Base-by-base conservation (phyloP, 208 protist species). In the Leishmania guyanensis region DNA sequence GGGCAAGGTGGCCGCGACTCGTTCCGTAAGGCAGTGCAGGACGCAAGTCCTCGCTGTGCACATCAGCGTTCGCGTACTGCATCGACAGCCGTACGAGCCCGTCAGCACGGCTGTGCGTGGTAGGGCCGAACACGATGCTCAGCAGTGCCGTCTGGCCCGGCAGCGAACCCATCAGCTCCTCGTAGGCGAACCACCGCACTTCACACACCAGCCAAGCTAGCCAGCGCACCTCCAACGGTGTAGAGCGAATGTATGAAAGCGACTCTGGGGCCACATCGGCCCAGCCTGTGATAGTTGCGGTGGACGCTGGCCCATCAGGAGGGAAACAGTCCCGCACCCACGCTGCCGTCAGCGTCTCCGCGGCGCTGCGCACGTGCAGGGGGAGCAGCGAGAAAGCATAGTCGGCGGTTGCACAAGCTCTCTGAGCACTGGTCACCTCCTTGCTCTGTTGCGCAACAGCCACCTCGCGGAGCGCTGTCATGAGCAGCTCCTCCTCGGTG, bases 291-390 rank as follows among this genome's bases (percentile, higher is more conserved):
- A 85, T 85, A 46, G 56, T 64, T 12, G 51, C 22, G 10, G 56
- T 62, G 39, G 54, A 68, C 56, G 72, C 60, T 33, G 58, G 65
- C 12, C 51, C 51, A 29, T 48, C 76, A 43, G 56, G 58, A 50
- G 46, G 9, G 71, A 85, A 78, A 70, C 81, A 85, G 62, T 85
- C 81, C 9, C 81, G 68, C 70, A 85, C 62, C 81, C 81, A 85
- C 53, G 81, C 81, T 0, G 50, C 20, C 8, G 51, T 50, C 39
- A 85, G 64, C 48, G n/a, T 33, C 26, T 85, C 81, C 46, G 74
- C 64, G 3, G 76, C 77, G 22, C n/a, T 17, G 17, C 81, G 81
- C 46, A 80, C 50, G 14, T 79, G 46, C n/a, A 78, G 71, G 1
- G 81, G 58, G 16, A 66, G 62, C 46, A 85, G 77, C 46, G 81